Evolutionary conservation across 2,329 filamentous ascomycete species (phyloP).

Genomic region (Pseudocercospora fuligena): DNA sequence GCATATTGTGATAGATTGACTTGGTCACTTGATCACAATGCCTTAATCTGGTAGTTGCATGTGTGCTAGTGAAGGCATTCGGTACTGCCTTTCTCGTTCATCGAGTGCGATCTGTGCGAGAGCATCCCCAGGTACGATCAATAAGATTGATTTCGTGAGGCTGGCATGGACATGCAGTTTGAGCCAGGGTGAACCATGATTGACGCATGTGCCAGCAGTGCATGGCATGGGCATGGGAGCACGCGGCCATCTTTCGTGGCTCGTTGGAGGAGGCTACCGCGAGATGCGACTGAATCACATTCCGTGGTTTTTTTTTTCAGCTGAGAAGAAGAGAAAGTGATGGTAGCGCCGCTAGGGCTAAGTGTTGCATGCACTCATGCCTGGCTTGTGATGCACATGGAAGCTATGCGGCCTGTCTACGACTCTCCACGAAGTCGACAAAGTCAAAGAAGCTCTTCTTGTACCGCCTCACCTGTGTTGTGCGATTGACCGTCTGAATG

Average conservation of each 20-base stretch:
- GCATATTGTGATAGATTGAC: background rate
- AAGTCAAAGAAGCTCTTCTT: constrained; percentile 46
- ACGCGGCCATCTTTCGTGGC: background rate
- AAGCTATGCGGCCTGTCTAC: constrained; percentile 1
- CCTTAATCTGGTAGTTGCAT: background rate
- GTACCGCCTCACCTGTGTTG: constrained; percentile 43
- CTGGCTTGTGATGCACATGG: background rate
- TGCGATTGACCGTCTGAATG: constrained; percentile 54
- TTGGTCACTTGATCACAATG: background rate
- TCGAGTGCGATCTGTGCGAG: background rate
- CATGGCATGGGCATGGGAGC: background rate
- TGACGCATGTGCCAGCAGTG: background rate
- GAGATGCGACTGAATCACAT: background rate
- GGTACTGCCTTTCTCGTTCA: background rate
- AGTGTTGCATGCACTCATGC: background rate
- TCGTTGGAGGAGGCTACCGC: background rate
- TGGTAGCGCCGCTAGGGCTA: background rate
- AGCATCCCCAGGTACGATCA: background rate
- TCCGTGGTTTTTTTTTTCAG: background rate
- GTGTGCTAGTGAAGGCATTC: background rate
- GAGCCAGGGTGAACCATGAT: background rate
- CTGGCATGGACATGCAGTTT: background rate
- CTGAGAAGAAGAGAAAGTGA: background rate
- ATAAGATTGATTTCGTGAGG: background rate
- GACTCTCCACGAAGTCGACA: constrained; percentile 38